phyloP scores from a whole-genome alignment of 192 early-diverging fungal genomes.

The Mortierella alpina region DNA sequence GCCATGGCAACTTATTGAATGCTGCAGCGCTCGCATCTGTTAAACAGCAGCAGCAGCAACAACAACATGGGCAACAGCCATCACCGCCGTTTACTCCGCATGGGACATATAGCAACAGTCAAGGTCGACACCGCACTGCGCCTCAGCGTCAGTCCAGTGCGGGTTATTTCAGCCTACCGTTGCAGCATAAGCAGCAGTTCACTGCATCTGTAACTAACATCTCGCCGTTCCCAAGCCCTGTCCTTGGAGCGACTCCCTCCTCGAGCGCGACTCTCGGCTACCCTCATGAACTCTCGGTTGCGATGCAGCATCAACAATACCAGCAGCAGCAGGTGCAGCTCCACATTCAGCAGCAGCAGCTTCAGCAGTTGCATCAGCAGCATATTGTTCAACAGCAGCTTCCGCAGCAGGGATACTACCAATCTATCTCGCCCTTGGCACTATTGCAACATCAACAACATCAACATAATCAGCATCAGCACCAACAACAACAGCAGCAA shows the following conservation, averaged over 20 bases:
- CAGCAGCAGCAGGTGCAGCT: constrained; percentile 37
- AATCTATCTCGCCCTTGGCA: constrained; percentile 6
- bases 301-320: constrained; percentile 34
- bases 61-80: background rate
- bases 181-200: constrained; percentile 5
- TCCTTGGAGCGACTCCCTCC: constrained; percentile 1
- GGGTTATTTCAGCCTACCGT: constrained; percentile 16
- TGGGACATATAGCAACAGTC: background rate
- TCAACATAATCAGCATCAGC: constrained; percentile 12
- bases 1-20: constrained; percentile 21
- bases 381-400: constrained; percentile 13
- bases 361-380: constrained; percentile 25
- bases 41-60: background rate
- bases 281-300: constrained; percentile 24
- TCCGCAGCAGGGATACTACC: background rate
- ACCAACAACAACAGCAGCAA: constrained; percentile 7
- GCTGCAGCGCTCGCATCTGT: constrained; percentile 10
- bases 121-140: constrained; percentile 9
- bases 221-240: constrained; percentile 32
- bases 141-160: constrained; percentile 20
- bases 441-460: constrained; percentile 15
- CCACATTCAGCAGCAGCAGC: constrained; percentile 39
- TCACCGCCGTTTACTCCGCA: constrained; percentile 25
- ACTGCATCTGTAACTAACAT: background rate
- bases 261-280: constrained; percentile 1